Percentiles rank a stretch among this genome's conserved stretches.
These are phyloP conservation scores for Phytophthora litchii DNA, from an alignment of 352 stramenopile genomes.

Conservation along the genomic window DNA sequence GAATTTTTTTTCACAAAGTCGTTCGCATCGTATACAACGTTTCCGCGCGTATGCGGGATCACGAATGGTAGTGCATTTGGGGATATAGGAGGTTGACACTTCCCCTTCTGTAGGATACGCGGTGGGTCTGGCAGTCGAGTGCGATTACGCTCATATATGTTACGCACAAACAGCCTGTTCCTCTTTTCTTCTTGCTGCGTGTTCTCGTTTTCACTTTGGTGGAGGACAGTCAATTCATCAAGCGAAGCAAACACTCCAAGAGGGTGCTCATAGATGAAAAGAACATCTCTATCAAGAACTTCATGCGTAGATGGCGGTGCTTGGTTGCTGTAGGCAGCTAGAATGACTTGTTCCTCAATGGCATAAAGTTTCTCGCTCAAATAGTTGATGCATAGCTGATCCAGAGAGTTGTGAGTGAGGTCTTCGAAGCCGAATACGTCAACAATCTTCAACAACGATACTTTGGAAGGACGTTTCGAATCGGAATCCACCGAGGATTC, in stretches of 20 bases:
- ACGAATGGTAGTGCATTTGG: conserved; percentile 44
- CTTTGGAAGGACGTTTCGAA: conserved; percentile 1
- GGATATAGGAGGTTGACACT: background rate
- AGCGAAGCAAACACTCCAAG: conserved; percentile 67
- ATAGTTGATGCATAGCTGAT: conserved; percentile 86
- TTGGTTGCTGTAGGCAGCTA: conserved; percentile 13
- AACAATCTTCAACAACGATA: conserved; percentile 53
- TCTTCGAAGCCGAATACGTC: conserved; percentile 84
- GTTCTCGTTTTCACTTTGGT: conserved; percentile 57
- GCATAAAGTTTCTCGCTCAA: conserved; percentile 77
- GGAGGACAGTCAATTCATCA: conserved; percentile 71
- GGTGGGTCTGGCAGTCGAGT: conserved; percentile 29
- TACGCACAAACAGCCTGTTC: conserved; percentile 70
- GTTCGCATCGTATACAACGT: conserved; percentile 60
- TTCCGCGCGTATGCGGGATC: conserved; percentile 52
- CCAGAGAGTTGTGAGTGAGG: conserved; percentile 68
- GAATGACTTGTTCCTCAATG: conserved; percentile 44
- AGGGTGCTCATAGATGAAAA: conserved; percentile 56
- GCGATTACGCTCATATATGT: conserved; percentile 63
- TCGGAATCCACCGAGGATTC: background rate
- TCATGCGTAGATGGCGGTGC: background rate
- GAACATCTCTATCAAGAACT: conserved; percentile 26
- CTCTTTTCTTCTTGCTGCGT: conserved; percentile 61
- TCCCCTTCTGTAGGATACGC: conserved; percentile 14
- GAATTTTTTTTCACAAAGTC: conserved; percentile 80